A percentile compares a stretch with the other conserved stretches of the same genome.
Evolutionary conservation across 1,139 yeast genomes (phyloP).

Genomic region (Geotrichum reessii): DNA sequence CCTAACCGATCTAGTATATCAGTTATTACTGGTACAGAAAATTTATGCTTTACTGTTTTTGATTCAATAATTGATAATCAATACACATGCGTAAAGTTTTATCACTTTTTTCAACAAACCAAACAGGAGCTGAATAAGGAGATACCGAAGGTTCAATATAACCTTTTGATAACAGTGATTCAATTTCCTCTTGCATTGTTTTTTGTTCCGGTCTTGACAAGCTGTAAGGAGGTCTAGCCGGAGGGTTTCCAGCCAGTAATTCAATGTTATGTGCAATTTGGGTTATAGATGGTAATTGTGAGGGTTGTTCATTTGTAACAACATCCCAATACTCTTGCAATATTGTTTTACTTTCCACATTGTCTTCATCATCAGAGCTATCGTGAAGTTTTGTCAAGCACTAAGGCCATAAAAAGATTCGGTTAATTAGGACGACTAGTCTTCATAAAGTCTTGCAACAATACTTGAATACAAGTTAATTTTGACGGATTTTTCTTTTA

Average conservation of each 20-base stretch:
- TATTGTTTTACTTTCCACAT: background rate
- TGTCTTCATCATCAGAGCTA: too few species aligned
- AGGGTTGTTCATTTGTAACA: background rate
- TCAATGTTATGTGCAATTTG: background rate
- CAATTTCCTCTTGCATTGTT: background rate
- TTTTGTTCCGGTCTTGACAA: background rate
- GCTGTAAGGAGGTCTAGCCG: background rate
- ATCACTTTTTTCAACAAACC: constrained; percentile 27
- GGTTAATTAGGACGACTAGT: too few species aligned
- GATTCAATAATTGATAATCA: constrained; percentile 21
- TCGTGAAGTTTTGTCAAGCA: too few species aligned
- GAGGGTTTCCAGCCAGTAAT: background rate
- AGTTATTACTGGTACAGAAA: background rate
- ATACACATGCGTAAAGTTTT: constrained; percentile 22
- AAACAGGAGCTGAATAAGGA: constrained; percentile 24
- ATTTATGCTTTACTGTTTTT: too few species aligned
- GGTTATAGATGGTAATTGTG: background rate
- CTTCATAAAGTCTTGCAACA: too few species aligned
- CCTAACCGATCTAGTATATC: too few species aligned
- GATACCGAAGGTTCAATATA: constrained; percentile 22
- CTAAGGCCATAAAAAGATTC: too few species aligned
- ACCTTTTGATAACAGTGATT: constrained; percentile 19
- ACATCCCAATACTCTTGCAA: background rate
- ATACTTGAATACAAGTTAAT: too few species aligned
- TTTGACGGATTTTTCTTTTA: too few species aligned